These are phyloP conservation scores for Gremmenia infestans DNA, from an alignment of 2,329 filamentous ascomycete genomes.

Conservation along the genomic window DNA sequence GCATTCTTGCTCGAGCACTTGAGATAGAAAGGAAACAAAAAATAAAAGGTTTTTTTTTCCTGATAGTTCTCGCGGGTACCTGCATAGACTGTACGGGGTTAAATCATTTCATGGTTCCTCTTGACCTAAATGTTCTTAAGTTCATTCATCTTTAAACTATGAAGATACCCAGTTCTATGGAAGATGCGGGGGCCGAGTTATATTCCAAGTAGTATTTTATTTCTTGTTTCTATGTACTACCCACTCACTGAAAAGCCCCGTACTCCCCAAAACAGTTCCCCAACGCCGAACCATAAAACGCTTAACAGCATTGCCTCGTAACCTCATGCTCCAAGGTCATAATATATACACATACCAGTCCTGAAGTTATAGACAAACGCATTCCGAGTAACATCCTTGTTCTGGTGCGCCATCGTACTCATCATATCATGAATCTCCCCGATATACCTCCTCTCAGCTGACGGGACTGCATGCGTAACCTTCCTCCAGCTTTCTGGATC, in stretches of 20 bases:
- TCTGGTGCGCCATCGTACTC: slow-evolving; percentile 52
- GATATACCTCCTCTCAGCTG: slow-evolving; percentile 76
- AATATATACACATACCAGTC: slow-evolving; percentile 78
- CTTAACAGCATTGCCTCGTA: neutral
- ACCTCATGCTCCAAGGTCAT: slow-evolving; percentile 57
- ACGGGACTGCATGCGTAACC: slow-evolving; percentile 71
- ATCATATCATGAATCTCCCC: slow-evolving; percentile 78
- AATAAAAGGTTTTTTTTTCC: too few relatives aligned
- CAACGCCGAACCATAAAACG: neutral
- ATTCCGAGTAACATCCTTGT: slow-evolving; percentile 58
- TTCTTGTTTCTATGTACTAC: too few relatives aligned
- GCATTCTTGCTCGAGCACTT: neutral
- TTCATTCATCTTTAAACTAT: too few relatives aligned
- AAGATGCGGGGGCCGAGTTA: too few relatives aligned
- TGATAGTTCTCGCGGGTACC: neutral
- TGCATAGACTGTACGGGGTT: too few relatives aligned
- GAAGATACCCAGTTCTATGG: too few relatives aligned
- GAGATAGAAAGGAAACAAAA: neutral
- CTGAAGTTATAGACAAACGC: slow-evolving; percentile 91
- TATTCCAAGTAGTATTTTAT: too few relatives aligned
- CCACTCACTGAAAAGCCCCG: neutral
- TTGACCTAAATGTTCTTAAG: too few relatives aligned
- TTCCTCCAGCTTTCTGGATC: slow-evolving; percentile 81
- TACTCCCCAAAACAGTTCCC: neutral
- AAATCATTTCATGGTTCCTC: too few relatives aligned